A percentile compares a stretch with the other conserved stretches of the same genome.
Evolutionary conservation across 306 rosid genomes (phyloP).

Genomic region (Cucumis cinereus): DNA sequence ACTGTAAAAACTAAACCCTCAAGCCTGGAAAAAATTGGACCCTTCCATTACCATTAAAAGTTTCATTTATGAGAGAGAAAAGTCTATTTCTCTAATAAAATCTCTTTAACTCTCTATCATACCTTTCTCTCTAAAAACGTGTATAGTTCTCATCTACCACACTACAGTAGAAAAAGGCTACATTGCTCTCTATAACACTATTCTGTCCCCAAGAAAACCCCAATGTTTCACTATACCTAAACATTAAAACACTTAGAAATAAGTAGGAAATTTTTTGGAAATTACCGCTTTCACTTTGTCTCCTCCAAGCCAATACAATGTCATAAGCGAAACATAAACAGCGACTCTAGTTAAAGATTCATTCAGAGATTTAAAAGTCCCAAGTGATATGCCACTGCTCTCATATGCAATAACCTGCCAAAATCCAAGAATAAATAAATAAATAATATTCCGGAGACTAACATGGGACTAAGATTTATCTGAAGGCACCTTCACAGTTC

Average conservation of each 20-base stretch:
- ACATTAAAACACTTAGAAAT: background rate
- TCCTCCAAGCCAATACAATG: constrained; percentile 86
- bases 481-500: background rate
- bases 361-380: constrained; percentile 66
- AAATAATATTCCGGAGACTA: background rate
- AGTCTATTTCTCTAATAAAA: background rate
- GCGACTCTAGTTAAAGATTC: constrained; percentile 90
- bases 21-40: background rate
- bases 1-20: background rate
- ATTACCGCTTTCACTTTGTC: constrained; percentile 96
- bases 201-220: background rate
- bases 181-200: background rate
- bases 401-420: constrained; percentile 80
- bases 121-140: background rate
- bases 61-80: background rate
- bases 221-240: background rate
- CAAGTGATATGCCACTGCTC: constrained; percentile 82
- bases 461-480: background rate
- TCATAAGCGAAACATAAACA: constrained; percentile 63
- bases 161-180: background rate
- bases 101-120: background rate
- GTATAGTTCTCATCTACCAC: background rate
- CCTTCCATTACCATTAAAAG: background rate
- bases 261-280: background rate
- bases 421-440: constrained; percentile 19